Evolutionary conservation across 2,329 filamentous ascomycete species (phyloP).

Genomic region (Trichoderma sp.): DNA sequence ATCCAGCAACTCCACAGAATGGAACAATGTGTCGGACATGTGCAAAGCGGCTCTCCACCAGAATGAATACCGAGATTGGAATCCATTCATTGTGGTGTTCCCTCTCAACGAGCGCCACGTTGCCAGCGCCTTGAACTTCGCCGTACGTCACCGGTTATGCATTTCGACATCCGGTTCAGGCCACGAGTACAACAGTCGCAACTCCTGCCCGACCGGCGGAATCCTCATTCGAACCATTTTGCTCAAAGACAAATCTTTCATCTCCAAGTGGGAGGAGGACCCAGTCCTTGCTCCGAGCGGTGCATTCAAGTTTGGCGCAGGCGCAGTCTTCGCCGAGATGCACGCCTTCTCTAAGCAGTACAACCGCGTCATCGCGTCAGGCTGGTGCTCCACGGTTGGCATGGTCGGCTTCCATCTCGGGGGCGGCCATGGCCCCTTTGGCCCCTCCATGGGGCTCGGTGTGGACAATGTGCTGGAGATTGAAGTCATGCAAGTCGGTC

Average conservation of each 20-base stretch:
- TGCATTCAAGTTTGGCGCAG: neutral
- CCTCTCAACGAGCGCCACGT: neutral
- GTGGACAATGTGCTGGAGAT: constrained; percentile 48
- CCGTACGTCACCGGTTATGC: neutral
- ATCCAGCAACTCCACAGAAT: neutral
- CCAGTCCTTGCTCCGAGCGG: neutral
- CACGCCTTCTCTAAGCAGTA: neutral
- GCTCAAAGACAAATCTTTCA: neutral
- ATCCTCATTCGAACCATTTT: neutral
- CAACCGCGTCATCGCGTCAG: neutral
- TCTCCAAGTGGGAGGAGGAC: neutral
- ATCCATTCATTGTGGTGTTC: neutral
- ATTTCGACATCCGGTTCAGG: neutral
- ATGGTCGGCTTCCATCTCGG: neutral
- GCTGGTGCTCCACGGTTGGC: neutral
- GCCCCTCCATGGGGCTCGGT: constrained; percentile 44
- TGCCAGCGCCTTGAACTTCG: neutral
- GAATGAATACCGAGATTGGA: neutral
- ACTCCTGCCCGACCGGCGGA: neutral
- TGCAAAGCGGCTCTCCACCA: neutral
- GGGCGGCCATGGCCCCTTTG: constrained; percentile 45
- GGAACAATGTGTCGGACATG: neutral
- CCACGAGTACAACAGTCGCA: neutral
- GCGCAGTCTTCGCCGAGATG: neutral
- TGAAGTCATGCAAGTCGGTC: constrained; percentile 42